Evolutionary conservation across 805 yeast genomes (phyloP).

Genomic region (Cyberlindnera mrakii): DNA sequence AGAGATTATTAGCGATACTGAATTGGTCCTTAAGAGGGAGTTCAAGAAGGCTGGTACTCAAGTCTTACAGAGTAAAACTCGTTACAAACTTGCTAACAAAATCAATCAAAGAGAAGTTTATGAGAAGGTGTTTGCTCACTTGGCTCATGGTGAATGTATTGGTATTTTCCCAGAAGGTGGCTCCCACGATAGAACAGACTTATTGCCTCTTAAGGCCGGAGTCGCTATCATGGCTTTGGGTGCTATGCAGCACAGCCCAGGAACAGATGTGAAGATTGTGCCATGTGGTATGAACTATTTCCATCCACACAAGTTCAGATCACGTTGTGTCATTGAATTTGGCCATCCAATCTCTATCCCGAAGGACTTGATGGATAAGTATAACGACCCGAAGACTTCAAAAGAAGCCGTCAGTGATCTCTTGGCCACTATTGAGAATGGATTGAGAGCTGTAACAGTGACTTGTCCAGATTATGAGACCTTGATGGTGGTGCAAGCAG

Average conservation of each 20-base stretch:
- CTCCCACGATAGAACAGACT: conserved; percentile 88
- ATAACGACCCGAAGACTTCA: conserved; percentile 51
- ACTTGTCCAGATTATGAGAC: conserved; percentile 93
- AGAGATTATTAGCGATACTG: conserved; percentile 66
- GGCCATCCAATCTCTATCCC: conserved; percentile 79
- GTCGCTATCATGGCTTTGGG: conserved; percentile 98
- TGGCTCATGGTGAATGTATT: conserved; percentile 72
- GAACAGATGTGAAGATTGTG: conserved; percentile 75
- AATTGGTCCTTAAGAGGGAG: conserved; percentile 60
- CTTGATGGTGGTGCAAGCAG: conserved; percentile 90
- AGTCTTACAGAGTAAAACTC: conserved; percentile 44
- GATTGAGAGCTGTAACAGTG: conserved; percentile 84
- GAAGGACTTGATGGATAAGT: conserved; percentile 55
- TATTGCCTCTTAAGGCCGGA: conserved; percentile 92
- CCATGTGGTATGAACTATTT: conserved; percentile 98
- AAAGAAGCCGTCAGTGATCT: conserved; percentile 72
- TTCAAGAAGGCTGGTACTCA: conserved; percentile 47
- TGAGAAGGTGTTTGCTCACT: conserved; percentile 75
- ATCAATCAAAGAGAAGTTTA: conserved; percentile 85
- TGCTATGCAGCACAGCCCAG: conserved; percentile 74
- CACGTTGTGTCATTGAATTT: conserved; percentile 92
- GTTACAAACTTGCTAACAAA: conserved; percentile 69
- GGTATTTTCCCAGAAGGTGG: conserved; percentile 99
- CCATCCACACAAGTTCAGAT: conserved; percentile 91
- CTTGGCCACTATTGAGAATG: conserved; percentile 65